Conservation (phyloP, 345 rosid genomes). For the Jatropha curcas region DNA sequence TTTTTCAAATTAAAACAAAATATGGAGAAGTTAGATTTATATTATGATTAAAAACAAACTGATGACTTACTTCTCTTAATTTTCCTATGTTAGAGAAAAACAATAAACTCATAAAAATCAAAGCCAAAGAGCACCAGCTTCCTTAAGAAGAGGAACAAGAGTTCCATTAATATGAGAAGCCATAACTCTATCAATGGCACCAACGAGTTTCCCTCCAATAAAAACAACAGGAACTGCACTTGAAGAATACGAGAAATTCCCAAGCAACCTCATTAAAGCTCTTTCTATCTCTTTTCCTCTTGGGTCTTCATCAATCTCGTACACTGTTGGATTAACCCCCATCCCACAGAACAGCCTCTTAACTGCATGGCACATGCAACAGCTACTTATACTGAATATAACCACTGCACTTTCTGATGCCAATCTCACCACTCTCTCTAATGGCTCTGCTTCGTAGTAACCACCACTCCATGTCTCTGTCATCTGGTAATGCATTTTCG, state of each 20-base stretch:
- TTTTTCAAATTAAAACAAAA: too few relatives aligned
- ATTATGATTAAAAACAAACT: neutral
- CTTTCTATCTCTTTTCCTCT: constrained; percentile 57
- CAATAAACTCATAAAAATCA: too few relatives aligned
- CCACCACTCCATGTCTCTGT: constrained; percentile 24
- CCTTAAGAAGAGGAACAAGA: constrained; percentile 67
- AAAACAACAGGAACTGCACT: constrained; percentile 52
- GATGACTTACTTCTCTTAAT: neutral
- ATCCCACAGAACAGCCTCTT: constrained; percentile 65
- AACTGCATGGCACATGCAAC: constrained; percentile 79
- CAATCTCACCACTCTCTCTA: constrained; percentile 49
- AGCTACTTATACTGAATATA: constrained; percentile 59
- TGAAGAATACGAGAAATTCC: constrained; percentile 11
- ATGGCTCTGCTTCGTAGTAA: constrained; percentile 33
- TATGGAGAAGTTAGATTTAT: too few relatives aligned
- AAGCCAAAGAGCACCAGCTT: constrained; percentile 81
- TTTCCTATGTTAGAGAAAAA: neutral
- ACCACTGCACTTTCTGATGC: constrained; percentile 68
- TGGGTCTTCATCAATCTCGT: constrained; percentile 62
- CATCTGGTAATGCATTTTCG: neutral
- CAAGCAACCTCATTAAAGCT: constrained; percentile 43
- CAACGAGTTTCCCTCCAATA: constrained; percentile 64
- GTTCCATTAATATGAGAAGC: constrained; percentile 65
- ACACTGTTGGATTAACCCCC: constrained; percentile 67
- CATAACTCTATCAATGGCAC: constrained; percentile 68